Evolutionary conservation across 208 protist genomes (phyloP), one percentile per base, ranked within the genome.

Genomic region (Borovskyia barvae): DNA sequence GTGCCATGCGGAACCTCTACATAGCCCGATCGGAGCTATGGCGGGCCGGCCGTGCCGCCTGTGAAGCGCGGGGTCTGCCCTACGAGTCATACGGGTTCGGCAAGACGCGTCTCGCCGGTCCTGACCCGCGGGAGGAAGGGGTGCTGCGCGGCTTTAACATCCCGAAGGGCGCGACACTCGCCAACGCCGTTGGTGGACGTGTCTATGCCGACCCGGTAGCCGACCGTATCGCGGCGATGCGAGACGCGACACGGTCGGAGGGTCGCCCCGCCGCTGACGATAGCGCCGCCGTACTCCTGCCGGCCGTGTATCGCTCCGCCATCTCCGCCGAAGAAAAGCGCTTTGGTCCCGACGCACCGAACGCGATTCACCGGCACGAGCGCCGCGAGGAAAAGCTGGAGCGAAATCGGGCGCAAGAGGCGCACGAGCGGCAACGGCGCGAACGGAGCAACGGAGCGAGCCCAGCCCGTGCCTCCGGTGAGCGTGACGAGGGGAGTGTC

Each of bases 321-420:
- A 87, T 88, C 41, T 54, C 80, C 17, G 62, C 64, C 14, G 58
- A 72, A 33, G 69, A 86, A 51, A 77, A 79, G 45, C 79, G 74
- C 7, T 95, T 95, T 57, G 88, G 88, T 12, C 88, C 88, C 4
- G 77, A 85, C 54, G 88, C 79, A 12, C 80, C 82, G 1, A 76
- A 82, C 39, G 85, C 88, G 19, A 80, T 95, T 20, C 77, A 72
- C 28, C 82, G 88, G 20, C 68, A 87, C 60, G 85, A 95, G 58
- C 79, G 77, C 6, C 88, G 88, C 51, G 75, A 75, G 9, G 85
- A 85, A 15, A 95, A 92, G 80, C 71, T 95, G 8, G 65, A 76
- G 15, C 77, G 82, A 14, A 72, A 64, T 20, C 72, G 77, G n/a
- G 72, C 70, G 37, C 57, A 75, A 26, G 82, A 80, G 25, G 77